phyloP scores from a whole-genome alignment of 2,329 filamentous ascomycete species.

The Penicillium sp. region DNA sequence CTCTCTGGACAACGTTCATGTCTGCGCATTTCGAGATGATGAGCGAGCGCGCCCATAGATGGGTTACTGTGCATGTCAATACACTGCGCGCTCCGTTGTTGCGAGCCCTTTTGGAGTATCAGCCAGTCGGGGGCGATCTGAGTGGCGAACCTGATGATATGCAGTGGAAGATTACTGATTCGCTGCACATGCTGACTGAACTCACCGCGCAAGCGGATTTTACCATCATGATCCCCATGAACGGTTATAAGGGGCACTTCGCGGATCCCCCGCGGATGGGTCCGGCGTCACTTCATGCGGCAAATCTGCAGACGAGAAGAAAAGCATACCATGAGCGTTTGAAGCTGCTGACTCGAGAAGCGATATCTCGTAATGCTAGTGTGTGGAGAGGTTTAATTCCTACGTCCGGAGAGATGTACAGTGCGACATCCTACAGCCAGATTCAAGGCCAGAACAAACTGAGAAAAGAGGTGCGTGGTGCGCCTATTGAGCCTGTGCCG shows the following conservation, averaged over 20 bases:
- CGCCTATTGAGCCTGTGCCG: conserved; percentile 7
- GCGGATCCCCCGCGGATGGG: background rate
- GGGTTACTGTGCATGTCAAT: conserved; percentile 20
- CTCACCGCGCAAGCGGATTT: conserved; percentile 18
- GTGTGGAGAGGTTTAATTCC: background rate
- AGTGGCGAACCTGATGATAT: conserved; percentile 4
- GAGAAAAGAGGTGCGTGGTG: conserved; percentile 15
- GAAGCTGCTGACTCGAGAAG: conserved; percentile 8
- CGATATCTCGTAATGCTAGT: background rate
- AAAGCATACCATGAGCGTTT: conserved; percentile 9
- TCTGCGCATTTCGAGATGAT: conserved; percentile 23
- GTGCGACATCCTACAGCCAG: background rate
- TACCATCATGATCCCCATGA: conserved; percentile 25
- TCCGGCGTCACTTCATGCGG: background rate
- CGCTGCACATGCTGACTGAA: conserved; percentile 14
- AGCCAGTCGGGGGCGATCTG: background rate
- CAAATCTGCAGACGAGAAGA: background rate
- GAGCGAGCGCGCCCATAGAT: conserved; percentile 22
- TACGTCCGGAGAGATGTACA: background rate
- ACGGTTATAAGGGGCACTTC: conserved; percentile 23
- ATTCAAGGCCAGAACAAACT: conserved; percentile 11
- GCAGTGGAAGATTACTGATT: conserved; percentile 16
- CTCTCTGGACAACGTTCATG: conserved; percentile 24
- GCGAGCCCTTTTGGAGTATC: conserved; percentile 6
- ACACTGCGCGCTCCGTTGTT: conserved; percentile 15